These are phyloP conservation scores for Jackrogersella multiformis DNA, from an alignment of 495 filamentous ascomycete genomes.

Conservation along the genomic window DNA sequence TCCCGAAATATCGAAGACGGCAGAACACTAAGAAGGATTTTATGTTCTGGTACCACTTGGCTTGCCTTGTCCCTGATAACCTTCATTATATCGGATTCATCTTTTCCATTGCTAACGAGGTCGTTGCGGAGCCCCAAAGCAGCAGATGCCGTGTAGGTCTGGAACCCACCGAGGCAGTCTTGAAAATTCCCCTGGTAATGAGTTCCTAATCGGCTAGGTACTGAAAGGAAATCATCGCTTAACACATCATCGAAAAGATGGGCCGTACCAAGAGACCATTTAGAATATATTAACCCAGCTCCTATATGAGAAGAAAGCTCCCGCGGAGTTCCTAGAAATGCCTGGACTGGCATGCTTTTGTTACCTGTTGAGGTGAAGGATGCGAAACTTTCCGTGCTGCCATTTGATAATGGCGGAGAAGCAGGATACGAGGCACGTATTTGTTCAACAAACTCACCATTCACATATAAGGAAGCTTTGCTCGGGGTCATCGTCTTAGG, in stretches of 20 bases:
- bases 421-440: slow-evolving; percentile 87
- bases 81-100: slow-evolving; percentile 88
- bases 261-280: slow-evolving; percentile 88
- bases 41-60: slow-evolving; percentile 78
- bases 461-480: slow-evolving; percentile 87
- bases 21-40: slow-evolving; percentile 85
- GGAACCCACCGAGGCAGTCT: slow-evolving; percentile 93
- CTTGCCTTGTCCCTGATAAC: slow-evolving; percentile 87
- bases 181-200: slow-evolving; percentile 96
- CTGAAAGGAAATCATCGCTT: slow-evolving; percentile 91
- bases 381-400: slow-evolving; percentile 67
- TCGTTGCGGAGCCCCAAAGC: slow-evolving; percentile 91
- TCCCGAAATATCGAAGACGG: slow-evolving; percentile 80
- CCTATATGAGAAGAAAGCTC: slow-evolving; percentile 87
- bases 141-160: slow-evolving; percentile 96
- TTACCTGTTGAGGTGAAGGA: slow-evolving; percentile 64
- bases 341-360: slow-evolving; percentile 77
- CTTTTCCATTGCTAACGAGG: slow-evolving; percentile 87
- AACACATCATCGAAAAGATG: slow-evolving; percentile 88
- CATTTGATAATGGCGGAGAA: slow-evolving; percentile 67
- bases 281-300: slow-evolving; percentile 74
- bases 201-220: slow-evolving; percentile 87
- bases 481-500: slow-evolving; percentile 78
- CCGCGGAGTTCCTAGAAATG: slow-evolving; percentile 92
- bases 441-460: slow-evolving; percentile 94